Conservation (phyloP, 2,329 filamentous ascomycete species). For the Fusarium sp. region DNA sequence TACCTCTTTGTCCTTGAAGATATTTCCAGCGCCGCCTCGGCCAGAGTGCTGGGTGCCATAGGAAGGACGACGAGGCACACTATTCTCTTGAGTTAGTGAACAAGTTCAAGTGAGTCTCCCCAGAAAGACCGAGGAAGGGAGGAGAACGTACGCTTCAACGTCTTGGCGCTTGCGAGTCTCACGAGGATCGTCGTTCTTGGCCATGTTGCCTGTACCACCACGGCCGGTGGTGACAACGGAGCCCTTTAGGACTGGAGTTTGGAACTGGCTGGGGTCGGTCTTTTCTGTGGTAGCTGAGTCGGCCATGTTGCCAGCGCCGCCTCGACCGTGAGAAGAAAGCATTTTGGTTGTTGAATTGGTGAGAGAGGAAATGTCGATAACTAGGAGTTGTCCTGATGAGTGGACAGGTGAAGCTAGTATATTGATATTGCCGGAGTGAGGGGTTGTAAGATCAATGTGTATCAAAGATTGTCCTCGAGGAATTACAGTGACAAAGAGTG, state of each 20-base stretch:
- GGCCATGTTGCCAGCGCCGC: slow-evolving; percentile 82
- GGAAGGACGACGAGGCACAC: slow-evolving; percentile 67
- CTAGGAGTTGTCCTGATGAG: not conserved
- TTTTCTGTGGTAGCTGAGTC: slow-evolving; percentile 64
- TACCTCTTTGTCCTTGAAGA: slow-evolving; percentile 64
- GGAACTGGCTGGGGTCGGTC: slow-evolving; percentile 72
- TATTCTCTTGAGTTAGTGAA: slow-evolving; percentile 45
- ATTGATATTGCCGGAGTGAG: not conserved
- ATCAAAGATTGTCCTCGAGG: not conserved
- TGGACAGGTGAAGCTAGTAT: not conserved
- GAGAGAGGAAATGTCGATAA: not conserved
- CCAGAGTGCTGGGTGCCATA: slow-evolving; percentile 74
- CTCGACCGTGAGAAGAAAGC: slow-evolving; percentile 77
- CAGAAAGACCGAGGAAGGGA: not conserved
- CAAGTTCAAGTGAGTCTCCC: not conserved
- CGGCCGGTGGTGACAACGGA: slow-evolving; percentile 90
- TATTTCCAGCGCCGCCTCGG: slow-evolving; percentile 80
- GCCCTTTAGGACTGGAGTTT: slow-evolving; percentile 85
- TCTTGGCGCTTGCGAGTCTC: slow-evolving; percentile 86
- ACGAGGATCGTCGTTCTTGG: slow-evolving; percentile 74
- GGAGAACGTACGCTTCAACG: slow-evolving; percentile 72
- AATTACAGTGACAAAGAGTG: not conserved
- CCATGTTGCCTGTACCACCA: slow-evolving; percentile 91
- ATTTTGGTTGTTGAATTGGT: slow-evolving; percentile 47
- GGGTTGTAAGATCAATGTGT: not conserved